These are phyloP conservation scores for Gossypium schwendimanii DNA, from an alignment of 441 rosid genomes.

Conservation along the genomic window DNA sequence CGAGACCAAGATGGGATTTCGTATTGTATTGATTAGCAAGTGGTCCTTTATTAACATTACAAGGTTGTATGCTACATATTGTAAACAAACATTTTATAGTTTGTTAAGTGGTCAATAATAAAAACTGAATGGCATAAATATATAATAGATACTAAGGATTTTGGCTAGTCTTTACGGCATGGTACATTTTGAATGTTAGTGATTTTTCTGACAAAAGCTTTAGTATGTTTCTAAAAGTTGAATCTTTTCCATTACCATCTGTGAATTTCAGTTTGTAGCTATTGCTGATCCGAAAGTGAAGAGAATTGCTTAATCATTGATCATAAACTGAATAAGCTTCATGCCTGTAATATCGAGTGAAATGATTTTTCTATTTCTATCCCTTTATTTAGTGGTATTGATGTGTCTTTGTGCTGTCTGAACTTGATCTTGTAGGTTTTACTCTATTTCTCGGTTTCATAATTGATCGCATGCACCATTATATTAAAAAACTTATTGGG, in stretches of 20 bases:
- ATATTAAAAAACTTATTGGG: constrained; percentile 58
- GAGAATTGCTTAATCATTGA: neutral
- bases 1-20: neutral
- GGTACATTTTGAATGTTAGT: neutral
- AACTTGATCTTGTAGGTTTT: constrained; percentile 56
- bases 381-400: neutral
- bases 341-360: neutral
- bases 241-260: neutral
- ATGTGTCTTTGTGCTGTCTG: neutral
- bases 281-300: neutral
- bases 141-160: neutral
- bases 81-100: neutral
- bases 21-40: too few species aligned
- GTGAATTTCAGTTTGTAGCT: neutral
- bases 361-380: neutral
- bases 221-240: neutral
- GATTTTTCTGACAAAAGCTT: neutral
- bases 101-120: neutral
- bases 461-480: constrained; percentile 81
- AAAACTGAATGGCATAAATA: neutral
- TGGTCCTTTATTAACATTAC: neutral
- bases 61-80: neutral
- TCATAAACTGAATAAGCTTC: neutral
- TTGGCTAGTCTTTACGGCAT: neutral
- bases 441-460: constrained; percentile 82